These are phyloP conservation scores for Lolium rigidum DNA, from an alignment of 176 grass and related monocot genomes.

Conservation along the genomic window DNA sequence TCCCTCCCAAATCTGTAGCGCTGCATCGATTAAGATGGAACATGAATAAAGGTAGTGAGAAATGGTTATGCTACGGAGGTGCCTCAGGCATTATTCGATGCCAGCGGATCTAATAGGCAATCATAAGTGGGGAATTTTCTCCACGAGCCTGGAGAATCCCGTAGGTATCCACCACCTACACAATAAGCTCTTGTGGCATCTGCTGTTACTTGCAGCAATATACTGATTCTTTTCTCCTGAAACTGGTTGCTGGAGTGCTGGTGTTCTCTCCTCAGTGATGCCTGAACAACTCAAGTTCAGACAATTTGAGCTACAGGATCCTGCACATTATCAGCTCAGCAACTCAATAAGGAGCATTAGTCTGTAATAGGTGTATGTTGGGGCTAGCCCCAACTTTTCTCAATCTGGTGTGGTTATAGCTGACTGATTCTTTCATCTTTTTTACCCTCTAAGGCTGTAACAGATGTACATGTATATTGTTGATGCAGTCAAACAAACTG, in stretches of 20 bases:
- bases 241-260: neutral
- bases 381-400: neutral
- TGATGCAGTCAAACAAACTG: neutral
- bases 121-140: neutral
- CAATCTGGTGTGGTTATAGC: neutral
- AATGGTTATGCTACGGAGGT: slow-evolving; percentile 95
- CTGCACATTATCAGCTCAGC: slow-evolving; percentile 5
- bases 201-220: slow-evolving; percentile 18
- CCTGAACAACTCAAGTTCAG: neutral
- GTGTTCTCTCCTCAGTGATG: neutral
- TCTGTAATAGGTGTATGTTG: slow-evolving; percentile 18
- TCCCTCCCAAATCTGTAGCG: slow-evolving; percentile 79
- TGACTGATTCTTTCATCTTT: neutral
- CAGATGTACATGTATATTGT: slow-evolving; percentile 26
- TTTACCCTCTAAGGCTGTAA: neutral
- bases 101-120: slow-evolving; percentile 65
- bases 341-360: neutral
- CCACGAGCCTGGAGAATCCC: neutral
- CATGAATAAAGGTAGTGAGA: slow-evolving; percentile 85
- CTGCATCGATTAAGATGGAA: slow-evolving; percentile 88
- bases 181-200: slow-evolving; percentile 25
- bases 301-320: slow-evolving; percentile 8
- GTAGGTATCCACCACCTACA: neutral
- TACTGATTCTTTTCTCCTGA: neutral
- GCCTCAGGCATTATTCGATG: slow-evolving; percentile 81